Conservation (phyloP, 192 early-diverging fungal species). For the Polychytrium aggregatum region DNA sequence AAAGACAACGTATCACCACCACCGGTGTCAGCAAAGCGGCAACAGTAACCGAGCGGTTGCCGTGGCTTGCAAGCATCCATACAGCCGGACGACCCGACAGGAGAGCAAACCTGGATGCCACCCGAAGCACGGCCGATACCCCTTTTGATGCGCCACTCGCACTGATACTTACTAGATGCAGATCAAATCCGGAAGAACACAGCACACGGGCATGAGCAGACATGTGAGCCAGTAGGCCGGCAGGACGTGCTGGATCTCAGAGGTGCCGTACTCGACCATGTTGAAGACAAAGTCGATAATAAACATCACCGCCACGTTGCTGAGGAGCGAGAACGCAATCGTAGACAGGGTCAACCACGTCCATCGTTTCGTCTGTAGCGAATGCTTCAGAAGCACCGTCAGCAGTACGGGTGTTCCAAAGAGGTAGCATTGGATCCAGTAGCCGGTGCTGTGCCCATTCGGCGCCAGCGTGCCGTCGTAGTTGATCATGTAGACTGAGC, state of each 20-base stretch:
- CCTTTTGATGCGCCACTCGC: no score
- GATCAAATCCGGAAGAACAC: slow-evolving; percentile 15
- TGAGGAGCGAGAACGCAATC: slow-evolving; percentile 6
- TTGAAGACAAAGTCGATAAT: slow-evolving; percentile 18
- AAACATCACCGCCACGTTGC: slow-evolving; percentile 21
- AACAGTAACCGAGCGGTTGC: slow-evolving; percentile 4
- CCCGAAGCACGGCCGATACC: no score
- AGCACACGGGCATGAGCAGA: slow-evolving; percentile 11
- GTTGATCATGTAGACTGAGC: slow-evolving; percentile 17
- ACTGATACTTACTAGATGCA: slow-evolving; percentile 27
- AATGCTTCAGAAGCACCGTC: slow-evolving; percentile 23
- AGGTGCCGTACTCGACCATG: slow-evolving; percentile 14
- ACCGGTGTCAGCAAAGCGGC: neutral
- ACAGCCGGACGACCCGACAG: slow-evolving; percentile 5
- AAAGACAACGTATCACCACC: neutral
- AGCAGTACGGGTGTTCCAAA: slow-evolving; percentile 30
- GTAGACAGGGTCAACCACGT: slow-evolving; percentile 19
- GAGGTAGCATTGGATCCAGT: slow-evolving; percentile 33
- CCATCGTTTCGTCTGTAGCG: slow-evolving; percentile 23
- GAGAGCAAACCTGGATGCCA: no score
- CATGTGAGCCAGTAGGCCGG: slow-evolving; percentile 19
- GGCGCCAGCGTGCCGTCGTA: slow-evolving; percentile 18
- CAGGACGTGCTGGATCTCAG: slow-evolving; percentile 17
- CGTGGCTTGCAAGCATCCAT: neutral
- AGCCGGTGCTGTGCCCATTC: slow-evolving; percentile 21